Percentiles rank a stretch among this genome's conserved stretches.
Conservation (phyloP, 2,329 filamentous ascomycete species). For the Clarireedia sp. region DNA sequence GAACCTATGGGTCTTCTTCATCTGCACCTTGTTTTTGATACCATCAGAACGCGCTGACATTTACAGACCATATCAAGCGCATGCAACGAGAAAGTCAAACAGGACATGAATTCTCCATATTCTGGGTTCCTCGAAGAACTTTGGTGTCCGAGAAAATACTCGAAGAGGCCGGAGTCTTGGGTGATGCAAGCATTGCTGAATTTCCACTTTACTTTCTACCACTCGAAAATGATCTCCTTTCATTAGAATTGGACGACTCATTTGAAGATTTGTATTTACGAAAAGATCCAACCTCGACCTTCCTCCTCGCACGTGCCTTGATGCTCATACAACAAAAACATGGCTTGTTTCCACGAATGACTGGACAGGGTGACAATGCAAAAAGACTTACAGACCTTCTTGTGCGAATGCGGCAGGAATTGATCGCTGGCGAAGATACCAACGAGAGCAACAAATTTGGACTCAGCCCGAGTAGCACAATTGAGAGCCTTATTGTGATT, state of each 20-base stretch:
- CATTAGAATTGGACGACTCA: constrained; percentile 79
- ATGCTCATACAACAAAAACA: constrained; percentile 91
- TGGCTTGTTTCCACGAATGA: constrained; percentile 87
- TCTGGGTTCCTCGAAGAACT: constrained; percentile 91
- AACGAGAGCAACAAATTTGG: constrained; percentile 54
- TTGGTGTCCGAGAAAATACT: constrained; percentile 84
- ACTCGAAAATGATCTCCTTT: constrained; percentile 83
- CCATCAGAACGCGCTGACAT: constrained; percentile 54
- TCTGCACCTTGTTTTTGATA: constrained; percentile 32
- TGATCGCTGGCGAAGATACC: constrained; percentile 69
- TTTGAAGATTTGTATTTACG: constrained; percentile 82
- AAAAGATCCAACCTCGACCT: constrained; percentile 87
- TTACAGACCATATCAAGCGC: constrained; percentile 78
- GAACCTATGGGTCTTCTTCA: constrained; percentile 35
- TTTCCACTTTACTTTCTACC: constrained; percentile 86
- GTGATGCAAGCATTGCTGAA: constrained; percentile 83
- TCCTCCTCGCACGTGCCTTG: constrained; percentile 79
- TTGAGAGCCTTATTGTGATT: constrained; percentile 88
- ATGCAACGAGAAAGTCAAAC: constrained; percentile 80
- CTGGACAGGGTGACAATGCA: constrained; percentile 92
- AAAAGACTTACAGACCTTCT: constrained; percentile 82
- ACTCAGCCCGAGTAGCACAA: constrained; percentile 74
- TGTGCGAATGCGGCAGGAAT: constrained; percentile 83
- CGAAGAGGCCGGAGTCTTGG: constrained; percentile 86
- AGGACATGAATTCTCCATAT: constrained; percentile 92